Conservation (phyloP, 1,139 yeast genomes). For the Yamadazyma aaseri region DNA sequence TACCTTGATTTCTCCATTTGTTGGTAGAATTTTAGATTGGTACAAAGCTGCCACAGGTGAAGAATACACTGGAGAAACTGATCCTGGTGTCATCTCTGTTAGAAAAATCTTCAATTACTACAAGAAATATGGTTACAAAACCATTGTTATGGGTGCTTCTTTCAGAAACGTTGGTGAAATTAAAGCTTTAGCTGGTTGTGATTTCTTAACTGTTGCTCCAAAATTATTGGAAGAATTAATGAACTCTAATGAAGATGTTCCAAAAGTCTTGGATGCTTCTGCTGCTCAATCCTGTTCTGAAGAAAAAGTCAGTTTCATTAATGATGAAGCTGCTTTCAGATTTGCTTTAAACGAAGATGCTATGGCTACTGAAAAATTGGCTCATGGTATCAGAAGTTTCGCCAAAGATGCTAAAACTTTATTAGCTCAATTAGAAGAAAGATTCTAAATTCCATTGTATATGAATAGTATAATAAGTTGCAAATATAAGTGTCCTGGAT, state of each 20-base stretch:
- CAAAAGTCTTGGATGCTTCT: slow-evolving; percentile 71
- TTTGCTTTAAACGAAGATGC: slow-evolving; percentile 91
- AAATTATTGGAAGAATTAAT: slow-evolving; percentile 84
- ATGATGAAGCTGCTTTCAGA: slow-evolving; percentile 90
- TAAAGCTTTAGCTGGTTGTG: slow-evolving; percentile 96
- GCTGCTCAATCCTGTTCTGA: slow-evolving; percentile 49
- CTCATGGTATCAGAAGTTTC: slow-evolving; percentile 97
- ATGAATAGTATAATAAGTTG: no score
- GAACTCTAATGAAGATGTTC: slow-evolving; percentile 75
- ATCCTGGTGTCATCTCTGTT: slow-evolving; percentile 96
- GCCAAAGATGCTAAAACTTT: slow-evolving; percentile 92
- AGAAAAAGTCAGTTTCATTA: slow-evolving; percentile 76
- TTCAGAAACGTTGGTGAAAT: slow-evolving; percentile 98
- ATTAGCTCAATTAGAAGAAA: slow-evolving; percentile 73
- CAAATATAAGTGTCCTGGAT: no score
- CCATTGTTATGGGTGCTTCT: slow-evolving; percentile 99
- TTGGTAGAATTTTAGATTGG: slow-evolving; percentile 99
- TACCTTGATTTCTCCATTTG: slow-evolving; percentile 97
- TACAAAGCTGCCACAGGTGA: slow-evolving; percentile 93
- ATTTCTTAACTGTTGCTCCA: slow-evolving; percentile 95
- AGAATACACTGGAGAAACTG: slow-evolving; percentile 74
- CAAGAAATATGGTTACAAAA: slow-evolving; percentile 93
- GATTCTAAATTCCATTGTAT: slow-evolving; percentile 43
- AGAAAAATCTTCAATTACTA: slow-evolving; percentile 91
- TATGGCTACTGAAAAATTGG: slow-evolving; percentile 97